Percentiles rank a stretch among this genome's conserved stretches.
Conservation (phyloP, 2,329 filamentous ascomycete genomes). For the Fusarium agapanthi region DNA sequence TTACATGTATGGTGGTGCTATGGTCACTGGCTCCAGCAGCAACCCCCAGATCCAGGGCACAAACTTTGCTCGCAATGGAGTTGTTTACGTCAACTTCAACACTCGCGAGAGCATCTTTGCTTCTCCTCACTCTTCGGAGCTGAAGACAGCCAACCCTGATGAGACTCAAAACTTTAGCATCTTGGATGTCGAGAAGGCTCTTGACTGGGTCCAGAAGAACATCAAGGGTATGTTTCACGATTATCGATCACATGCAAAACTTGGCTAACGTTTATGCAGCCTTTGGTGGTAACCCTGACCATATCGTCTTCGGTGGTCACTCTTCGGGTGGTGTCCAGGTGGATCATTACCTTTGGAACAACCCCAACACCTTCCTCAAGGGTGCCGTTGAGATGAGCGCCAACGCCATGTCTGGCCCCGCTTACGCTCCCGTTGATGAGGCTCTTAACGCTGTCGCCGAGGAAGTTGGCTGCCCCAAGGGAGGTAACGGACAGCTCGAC, state of each 20-base stretch:
- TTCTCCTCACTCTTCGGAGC: constrained; percentile 53
- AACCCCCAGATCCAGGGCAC: constrained; percentile 50
- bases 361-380: constrained; percentile 49
- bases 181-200: constrained; percentile 38
- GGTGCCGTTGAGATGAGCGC: constrained; percentile 54
- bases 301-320: constrained; percentile 56
- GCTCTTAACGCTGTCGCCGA: constrained; percentile 49
- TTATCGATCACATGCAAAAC: neutral
- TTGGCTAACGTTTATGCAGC: constrained; percentile 34
- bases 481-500: constrained; percentile 46
- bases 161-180: constrained; percentile 42
- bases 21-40: constrained; percentile 48
- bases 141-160: constrained; percentile 29
- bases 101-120: constrained; percentile 55
- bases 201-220: constrained; percentile 40
- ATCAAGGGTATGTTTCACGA: constrained; percentile 23
- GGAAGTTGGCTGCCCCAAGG: constrained; percentile 48
- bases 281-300: constrained; percentile 56
- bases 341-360: constrained; percentile 54
- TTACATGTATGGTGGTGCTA: constrained; percentile 53
- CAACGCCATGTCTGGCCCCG: constrained; percentile 52
- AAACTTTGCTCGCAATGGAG: constrained; percentile 49
- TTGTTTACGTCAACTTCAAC: constrained; percentile 52
- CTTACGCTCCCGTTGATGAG: constrained; percentile 48
- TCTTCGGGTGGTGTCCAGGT: constrained; percentile 50